A percentile compares a stretch with the other conserved stretches of the same genome.
Conservation (phyloP, 2,329 filamentous ascomycete genomes). For the Hypoxylon sp. region DNA sequence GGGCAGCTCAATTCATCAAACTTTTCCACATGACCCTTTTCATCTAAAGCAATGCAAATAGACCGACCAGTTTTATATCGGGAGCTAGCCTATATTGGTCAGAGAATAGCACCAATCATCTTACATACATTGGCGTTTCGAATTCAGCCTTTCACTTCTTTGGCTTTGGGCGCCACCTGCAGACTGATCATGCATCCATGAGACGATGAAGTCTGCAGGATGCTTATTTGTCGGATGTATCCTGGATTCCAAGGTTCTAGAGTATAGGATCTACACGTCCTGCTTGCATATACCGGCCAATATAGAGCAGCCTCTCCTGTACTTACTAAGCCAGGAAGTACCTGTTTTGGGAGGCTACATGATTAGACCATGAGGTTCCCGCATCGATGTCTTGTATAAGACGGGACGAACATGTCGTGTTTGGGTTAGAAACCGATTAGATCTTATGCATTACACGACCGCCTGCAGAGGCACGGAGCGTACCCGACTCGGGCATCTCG, state of each 20-base stretch:
- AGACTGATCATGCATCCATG: slow-evolving; percentile 15
- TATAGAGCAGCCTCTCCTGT: slow-evolving; percentile 25
- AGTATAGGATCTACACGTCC: slow-evolving; percentile 20
- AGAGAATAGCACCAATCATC: slow-evolving; percentile 5
- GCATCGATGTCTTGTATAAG: slow-evolving; percentile 1
- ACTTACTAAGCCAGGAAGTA: slow-evolving; percentile 35
- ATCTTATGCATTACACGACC: background rate
- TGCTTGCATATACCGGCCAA: slow-evolving; percentile 32
- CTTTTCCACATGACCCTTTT: slow-evolving; percentile 28
- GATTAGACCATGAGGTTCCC: background rate
- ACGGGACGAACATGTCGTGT: background rate
- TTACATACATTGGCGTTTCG: background rate
- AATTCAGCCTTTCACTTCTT: slow-evolving; percentile 19
- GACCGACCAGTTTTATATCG: slow-evolving; percentile 7
- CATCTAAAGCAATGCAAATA: slow-evolving; percentile 6
- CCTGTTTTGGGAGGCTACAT: slow-evolving; percentile 12
- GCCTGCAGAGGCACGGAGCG: slow-evolving; percentile 6
- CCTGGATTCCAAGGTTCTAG: slow-evolving; percentile 16
- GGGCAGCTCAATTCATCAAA: slow-evolving; percentile 9
- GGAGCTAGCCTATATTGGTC: slow-evolving; percentile 16
- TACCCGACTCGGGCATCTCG: slow-evolving; percentile 10
- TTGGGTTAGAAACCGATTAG: slow-evolving; percentile 3
- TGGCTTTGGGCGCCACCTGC: slow-evolving; percentile 25
- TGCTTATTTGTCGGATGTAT: slow-evolving; percentile 16
- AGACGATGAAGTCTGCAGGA: slow-evolving; percentile 12